Base-by-base conservation (phyloP, 225 moss, liverwort and hornwort species). In the Marchantia polymorpha region DNA sequence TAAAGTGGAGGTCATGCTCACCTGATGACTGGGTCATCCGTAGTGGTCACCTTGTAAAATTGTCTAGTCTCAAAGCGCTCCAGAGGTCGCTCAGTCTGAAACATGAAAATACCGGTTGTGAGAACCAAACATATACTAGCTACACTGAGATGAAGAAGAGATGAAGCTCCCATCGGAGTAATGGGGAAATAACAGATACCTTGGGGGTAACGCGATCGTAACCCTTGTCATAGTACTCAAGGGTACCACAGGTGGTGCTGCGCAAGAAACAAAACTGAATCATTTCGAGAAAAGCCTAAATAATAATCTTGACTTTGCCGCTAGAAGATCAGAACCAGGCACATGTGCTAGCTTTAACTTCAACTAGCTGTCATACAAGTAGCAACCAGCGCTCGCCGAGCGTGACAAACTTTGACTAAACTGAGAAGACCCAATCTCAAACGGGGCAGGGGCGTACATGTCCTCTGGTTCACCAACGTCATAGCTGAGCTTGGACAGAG, bases 381-480 rank as follows among this genome's bases (percentile, higher is more conserved):
- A 46, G 22, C 17, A 6, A 58, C 19, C 10, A 15, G 58, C 58
- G 39, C 39, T 39, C 39, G 39, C 49, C 39, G 58, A 0, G 58
- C 58, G 16, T 64, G 26, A 64, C 7, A 64, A 22, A 7, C 48
- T 8, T 39, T 19, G 22, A 52, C 4, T 25, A 13, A n/a, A 22
- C 26, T 23, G 22, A 49, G 3, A n/a, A 13, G 51, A 47, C 39
- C 39, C 7, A 16, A 48, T 16, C 0, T 20, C 16, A 69, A 47
- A 69, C 46, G 10, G 14, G 69, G 10, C 20, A 25, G 63, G 12
- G 46, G 72, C 85, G 65, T 92, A 96, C 92, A 97, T 93, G 77
- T 97, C 94, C 85, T 94, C 92, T 10, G 96, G 92, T 76, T 97
- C 96, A 75, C 96, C 97, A 48, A 99, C 97, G 79, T 99, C 97